Conservation (phyloP, 1,284 basidiomycete species). For the Ustilago loliicola region DNA sequence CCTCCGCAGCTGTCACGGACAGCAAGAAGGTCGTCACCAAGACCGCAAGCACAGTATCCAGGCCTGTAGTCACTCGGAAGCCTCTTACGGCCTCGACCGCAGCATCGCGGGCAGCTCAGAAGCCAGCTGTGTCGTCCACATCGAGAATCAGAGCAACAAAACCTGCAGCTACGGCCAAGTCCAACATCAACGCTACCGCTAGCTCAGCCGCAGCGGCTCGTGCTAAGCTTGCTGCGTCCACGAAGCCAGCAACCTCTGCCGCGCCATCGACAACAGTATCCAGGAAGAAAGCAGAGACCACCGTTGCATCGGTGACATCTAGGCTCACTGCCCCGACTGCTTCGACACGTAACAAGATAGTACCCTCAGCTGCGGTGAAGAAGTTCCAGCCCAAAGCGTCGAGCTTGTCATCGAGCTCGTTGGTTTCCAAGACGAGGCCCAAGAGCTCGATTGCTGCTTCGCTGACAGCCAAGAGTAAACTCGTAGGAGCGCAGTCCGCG, state of each 20-base stretch:
- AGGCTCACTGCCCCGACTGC: conserved; percentile 35
- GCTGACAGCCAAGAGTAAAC: conserved; percentile 32
- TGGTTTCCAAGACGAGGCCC: background rate
- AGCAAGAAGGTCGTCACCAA: conserved; percentile 9
- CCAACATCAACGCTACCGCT: background rate
- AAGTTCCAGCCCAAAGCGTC: conserved; percentile 37
- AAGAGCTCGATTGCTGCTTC: conserved; percentile 37
- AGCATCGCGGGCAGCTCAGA: conserved; percentile 1
- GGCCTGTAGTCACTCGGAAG: conserved; percentile 5
- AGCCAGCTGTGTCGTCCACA: background rate
- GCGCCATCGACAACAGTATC: background rate
- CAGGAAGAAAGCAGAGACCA: conserved; percentile 5
- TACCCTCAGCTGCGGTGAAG: conserved; percentile 24
- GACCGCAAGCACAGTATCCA: conserved; percentile 3
- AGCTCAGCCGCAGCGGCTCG: conserved; percentile 13
- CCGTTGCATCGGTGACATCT: conserved; percentile 11
- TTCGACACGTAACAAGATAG: conserved; percentile 44
- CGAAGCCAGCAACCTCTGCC: conserved; percentile 3
- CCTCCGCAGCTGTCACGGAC: background rate
- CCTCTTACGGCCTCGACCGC: conserved; percentile 5
- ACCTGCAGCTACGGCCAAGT: background rate
- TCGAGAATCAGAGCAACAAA: background rate
- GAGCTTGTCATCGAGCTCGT: background rate
- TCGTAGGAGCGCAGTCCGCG: conserved; percentile 15
- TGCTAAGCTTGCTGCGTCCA: conserved; percentile 3